Percentiles rank a stretch among this genome's conserved stretches.
Evolutionary conservation across 495 filamentous ascomycete species (phyloP).

Genomic region (Penicillium herquei): DNA sequence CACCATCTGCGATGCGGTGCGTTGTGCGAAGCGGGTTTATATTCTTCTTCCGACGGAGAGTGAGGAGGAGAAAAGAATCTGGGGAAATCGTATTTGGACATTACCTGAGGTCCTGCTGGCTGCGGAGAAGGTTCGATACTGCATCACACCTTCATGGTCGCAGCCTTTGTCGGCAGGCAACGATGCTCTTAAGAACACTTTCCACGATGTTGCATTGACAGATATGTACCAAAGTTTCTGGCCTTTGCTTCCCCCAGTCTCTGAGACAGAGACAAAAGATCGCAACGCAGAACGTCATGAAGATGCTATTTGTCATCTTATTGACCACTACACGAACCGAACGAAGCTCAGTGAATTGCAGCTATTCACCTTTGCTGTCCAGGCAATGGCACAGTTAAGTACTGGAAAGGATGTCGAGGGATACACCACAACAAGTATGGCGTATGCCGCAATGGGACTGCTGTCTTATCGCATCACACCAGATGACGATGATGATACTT

Average conservation of each 20-base stretch:
- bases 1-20: conserved; percentile 15
- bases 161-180: background rate
- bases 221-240: conserved; percentile 18
- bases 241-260: conserved; percentile 1
- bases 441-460: conserved; percentile 11
- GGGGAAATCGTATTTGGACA: conserved; percentile 15
- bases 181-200: background rate
- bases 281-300: background rate
- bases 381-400: conserved; percentile 10
- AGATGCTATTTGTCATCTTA: conserved; percentile 13
- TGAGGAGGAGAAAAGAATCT: background rate
- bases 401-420: conserved; percentile 1
- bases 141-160: background rate
- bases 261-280: background rate
- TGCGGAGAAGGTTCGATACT: conserved; percentile 14
- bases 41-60: conserved; percentile 7
- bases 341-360: conserved; percentile 16
- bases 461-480: conserved; percentile 10
- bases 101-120: conserved; percentile 14
- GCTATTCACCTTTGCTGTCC: conserved; percentile 14
- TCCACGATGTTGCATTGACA: conserved; percentile 5
- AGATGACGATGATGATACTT: background rate
- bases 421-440: conserved; percentile 5
- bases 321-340: conserved; percentile 12
- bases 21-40: conserved; percentile 12